Evolutionary conservation across 2,329 filamentous ascomycete species (phyloP), one percentile per base, ranked within the genome.

Genomic region (Fusarium clavum): DNA sequence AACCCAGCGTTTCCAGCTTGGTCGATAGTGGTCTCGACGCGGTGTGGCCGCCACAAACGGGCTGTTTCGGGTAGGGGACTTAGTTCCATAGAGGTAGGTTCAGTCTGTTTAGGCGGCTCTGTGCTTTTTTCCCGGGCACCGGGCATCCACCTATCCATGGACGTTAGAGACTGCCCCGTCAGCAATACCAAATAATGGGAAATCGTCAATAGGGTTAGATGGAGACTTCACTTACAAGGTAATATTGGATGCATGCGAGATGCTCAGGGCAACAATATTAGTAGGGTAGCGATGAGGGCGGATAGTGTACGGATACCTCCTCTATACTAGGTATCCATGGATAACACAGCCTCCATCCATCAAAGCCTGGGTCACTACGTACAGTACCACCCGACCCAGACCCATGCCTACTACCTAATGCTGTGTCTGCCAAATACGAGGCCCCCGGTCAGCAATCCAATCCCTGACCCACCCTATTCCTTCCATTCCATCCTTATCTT

Each of bases 391-490:
- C 49, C 24, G 14, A 52, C 34, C 34, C 49, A 53, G 32, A n/a
- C 48, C 48, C 48, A 51, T 53, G 48, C 24, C 14, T 16, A 34
- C 30, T 34, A 30, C 30, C 29, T 11, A 38, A 38, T 51, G 29
- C 29, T 51, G 16, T 32, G 29, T 25, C 49, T 43, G 30, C 40
- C 61, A 65, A 66, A 70, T 64, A 71, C 63, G 57, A 71, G 67
- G 29, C 66, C 53, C 34, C 34, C 34, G 34, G 34, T 18, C 57
- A 61, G 58, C 32, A 51, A 51, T 25, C 48, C 56, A 53, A 54
- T 57, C 59, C 46, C 54, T 46, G 63, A 61, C 63, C 62, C 62
- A 49, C 66, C 45, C 47, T 45, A 61, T 68, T 64, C 67, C 67
- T 61, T 64, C 40, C 57, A 43, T 62, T 51, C 27, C 24, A 25